phyloP scores from a whole-genome alignment of 768 basidiomycete species.

The Kwoniella sp. region DNA sequence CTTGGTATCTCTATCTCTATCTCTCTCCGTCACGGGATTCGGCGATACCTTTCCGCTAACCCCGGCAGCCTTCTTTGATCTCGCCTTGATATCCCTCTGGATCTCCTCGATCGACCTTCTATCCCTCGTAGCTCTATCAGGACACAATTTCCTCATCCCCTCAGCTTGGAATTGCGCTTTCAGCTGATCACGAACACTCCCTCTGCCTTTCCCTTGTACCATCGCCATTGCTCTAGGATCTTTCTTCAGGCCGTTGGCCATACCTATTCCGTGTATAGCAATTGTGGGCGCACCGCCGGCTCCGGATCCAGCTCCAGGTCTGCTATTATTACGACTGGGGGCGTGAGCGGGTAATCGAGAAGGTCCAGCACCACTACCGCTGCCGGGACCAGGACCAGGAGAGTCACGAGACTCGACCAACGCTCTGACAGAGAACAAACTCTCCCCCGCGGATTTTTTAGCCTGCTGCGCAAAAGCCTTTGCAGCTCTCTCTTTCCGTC shows the following conservation, averaged over 20 bases:
- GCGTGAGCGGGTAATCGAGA: not conserved
- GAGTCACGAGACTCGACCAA: conserved; percentile 31
- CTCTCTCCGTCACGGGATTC: not conserved
- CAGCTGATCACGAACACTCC: conserved; percentile 11
- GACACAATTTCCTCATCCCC: conserved; percentile 34
- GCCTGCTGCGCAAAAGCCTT: conserved; percentile 35
- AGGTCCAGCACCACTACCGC: too few relatives aligned
- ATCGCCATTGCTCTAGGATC: not conserved
- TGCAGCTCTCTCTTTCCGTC: conserved; percentile 44
- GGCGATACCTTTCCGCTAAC: not conserved
- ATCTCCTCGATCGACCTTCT: conserved; percentile 45
- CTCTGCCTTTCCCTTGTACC: conserved; percentile 8
- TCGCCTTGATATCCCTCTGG: conserved; percentile 36
- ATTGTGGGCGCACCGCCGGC: not conserved
- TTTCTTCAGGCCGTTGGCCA: conserved; percentile 18
- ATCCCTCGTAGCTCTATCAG: conserved; percentile 40
- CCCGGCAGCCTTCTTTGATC: conserved; percentile 11
- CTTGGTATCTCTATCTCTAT: conserved; percentile 1
- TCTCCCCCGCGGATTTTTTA: conserved; percentile 24
- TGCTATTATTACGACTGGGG: not conserved
- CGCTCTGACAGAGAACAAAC: conserved; percentile 34
- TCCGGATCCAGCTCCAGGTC: not conserved
- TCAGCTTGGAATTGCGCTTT: conserved; percentile 21
- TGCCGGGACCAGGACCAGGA: not conserved
- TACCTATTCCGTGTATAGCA: conserved; percentile 18